Conservation (phyloP, 768 basidiomycete species). For the Leccinum olivaceopallidum region DNA sequence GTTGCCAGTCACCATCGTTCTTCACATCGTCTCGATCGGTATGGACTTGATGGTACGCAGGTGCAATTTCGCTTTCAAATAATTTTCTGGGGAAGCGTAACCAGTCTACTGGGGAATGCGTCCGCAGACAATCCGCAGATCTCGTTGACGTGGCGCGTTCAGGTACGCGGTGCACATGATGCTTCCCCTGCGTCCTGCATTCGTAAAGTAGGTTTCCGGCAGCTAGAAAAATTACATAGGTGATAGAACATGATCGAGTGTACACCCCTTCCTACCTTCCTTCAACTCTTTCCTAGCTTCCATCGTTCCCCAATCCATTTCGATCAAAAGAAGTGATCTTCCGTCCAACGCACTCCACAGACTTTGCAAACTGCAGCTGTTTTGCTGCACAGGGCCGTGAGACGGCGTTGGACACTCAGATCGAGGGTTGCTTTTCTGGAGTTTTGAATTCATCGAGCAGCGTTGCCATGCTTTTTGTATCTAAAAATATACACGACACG, state of each 20-base stretch:
- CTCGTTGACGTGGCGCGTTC: neutral
- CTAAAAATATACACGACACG: constrained; percentile 39
- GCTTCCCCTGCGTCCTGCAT: too few species aligned
- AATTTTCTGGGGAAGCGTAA: too few species aligned
- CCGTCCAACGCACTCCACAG: constrained; percentile 86
- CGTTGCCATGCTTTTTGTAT: constrained; percentile 87
- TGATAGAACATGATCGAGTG: neutral
- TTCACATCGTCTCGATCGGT: neutral
- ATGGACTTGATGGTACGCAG: neutral
- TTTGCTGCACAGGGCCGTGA: constrained; percentile 4
- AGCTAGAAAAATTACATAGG: neutral
- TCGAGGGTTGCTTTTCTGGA: constrained; percentile 42
- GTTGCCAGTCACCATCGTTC: neutral
- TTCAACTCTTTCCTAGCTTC: constrained; percentile 29
- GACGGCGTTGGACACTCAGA: neutral
- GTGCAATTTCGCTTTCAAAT: too few species aligned
- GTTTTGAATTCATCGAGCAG: constrained; percentile 78
- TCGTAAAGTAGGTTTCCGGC: neutral
- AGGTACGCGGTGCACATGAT: neutral
- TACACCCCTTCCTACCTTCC: neutral
- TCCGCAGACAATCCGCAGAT: too few species aligned
- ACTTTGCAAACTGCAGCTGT: constrained; percentile 48
- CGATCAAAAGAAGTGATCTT: constrained; percentile 49
- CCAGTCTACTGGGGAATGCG: neutral
- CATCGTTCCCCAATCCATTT: constrained; percentile 40